A percentile compares a stretch with the other conserved stretches of the same genome.
phyloP scores from a whole-genome alignment of 1,139 yeast genomes.

The Blastobotrys petasosporus region DNA sequence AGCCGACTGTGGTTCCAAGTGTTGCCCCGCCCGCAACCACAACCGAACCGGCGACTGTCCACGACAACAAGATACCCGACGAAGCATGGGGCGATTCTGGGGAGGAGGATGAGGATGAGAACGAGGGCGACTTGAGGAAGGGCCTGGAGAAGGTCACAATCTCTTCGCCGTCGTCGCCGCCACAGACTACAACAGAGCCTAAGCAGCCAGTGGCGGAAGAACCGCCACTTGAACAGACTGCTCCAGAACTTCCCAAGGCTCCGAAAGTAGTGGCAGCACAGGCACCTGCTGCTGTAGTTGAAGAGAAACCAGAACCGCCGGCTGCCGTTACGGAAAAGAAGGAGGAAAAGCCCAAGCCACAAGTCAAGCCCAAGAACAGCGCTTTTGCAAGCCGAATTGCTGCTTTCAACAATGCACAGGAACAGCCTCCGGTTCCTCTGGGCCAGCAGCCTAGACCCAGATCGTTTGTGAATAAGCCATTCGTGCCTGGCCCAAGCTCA shows the following conservation, averaged over 20 bases:
- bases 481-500: conserved; percentile 39
- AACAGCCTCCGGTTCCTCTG: conserved; percentile 41
- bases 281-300: neutral
- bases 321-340: neutral
- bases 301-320: neutral
- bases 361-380: conserved; percentile 14
- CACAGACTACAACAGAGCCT: neutral
- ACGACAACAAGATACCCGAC: too few species aligned
- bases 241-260: neutral
- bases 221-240: neutral
- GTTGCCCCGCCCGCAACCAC: conserved; percentile 10
- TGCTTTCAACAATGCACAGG: conserved; percentile 38
- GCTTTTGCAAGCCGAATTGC: conserved; percentile 41
- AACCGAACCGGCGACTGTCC: neutral
- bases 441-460: conserved; percentile 32
- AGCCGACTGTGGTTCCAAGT: conserved; percentile 4
- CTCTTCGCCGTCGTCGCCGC: too few species aligned
- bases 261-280: neutral
- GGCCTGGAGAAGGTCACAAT: neutral
- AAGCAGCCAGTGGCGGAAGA: neutral
- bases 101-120: neutral
- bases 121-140: neutral
- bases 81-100: neutral
- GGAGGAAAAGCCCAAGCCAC: neutral
- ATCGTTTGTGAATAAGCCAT: conserved; percentile 37